Evolutionary conservation across 345 rosid species (phyloP), one percentile per base, ranked within the genome.

Genomic region (Adansonia digitata): DNA sequence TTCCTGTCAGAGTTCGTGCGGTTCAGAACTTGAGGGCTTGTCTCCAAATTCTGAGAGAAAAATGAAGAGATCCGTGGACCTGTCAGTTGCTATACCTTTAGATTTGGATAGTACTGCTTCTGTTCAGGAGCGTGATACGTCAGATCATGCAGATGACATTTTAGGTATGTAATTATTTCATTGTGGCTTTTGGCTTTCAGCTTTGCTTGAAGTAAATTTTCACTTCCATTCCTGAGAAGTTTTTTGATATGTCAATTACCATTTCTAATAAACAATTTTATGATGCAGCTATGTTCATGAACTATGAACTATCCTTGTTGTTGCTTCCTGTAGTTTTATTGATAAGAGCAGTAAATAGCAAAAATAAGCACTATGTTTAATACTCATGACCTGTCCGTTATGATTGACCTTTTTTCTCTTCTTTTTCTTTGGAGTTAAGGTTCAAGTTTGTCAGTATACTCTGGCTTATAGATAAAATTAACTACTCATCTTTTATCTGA

Each of bases 141-240:
- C 91, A 74, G 89, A 79, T 81, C 83, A 79, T 42, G 68, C 71
- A 72, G 83, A 85, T 76, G 86, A 79, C 78, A 78, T 86, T 74
- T 74, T 72, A 83, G 92, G 97, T 90, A 83, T 53, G 81, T 43
- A 52, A 69, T 37, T 59, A 31, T 48, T 78, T 59, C 14, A 5
- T 17, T 12, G n/a, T 27, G 31, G 37, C 39, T 59, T 20, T 22
- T 48, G 15, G 0, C 9, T 55, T 26, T 78, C 18, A 14, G 42
- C 39, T 63, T 27, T 69, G n/a, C 52, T 52, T 22, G 18, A 20
- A 22, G 31, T 42, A 42, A 10, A 73, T 17, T 69, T 69, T 45
- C 22, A 69, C 59, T 69, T 69, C 17, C 17, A 29, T 48, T 69
- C 17, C 20, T 49, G 17, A 48, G 57, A 69, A 31, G 17, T 1